Evolutionary conservation across 345 rosid species (phyloP), one percentile per base, ranked within the genome.

Genomic region (Eucalyptus marginata): DNA sequence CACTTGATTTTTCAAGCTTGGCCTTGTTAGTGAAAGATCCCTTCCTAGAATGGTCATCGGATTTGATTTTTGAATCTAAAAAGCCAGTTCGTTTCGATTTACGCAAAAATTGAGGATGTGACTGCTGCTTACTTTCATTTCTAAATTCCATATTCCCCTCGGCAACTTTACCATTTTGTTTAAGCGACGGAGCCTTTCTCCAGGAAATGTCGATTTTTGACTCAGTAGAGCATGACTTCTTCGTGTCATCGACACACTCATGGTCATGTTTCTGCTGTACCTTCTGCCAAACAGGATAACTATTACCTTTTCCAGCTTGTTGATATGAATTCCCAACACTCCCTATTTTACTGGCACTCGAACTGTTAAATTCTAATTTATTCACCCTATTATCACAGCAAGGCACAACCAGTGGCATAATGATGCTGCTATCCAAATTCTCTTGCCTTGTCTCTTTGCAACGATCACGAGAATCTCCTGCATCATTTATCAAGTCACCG

Each of bases 281-380:
- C 89, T 89, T 93, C 92, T 93, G 89, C 96, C 96, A 94, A 22
- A 94, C 92, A 81, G 94, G 89, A 90, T 91, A 90, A 86, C 44
- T 89, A 88, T 90, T 93, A 58, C 92, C 94, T 71, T 89, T 92
- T 79, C 93, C 93, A 12, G 87, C 87, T 87, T 79, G 89, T 54
- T 90, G 88, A 50, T 58, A 90, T 54, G 87, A 88, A 62, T 87
- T 90, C 59, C 91, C 92, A 44, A 86, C 83, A 85, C 25, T 87
- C 85, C 89, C 93, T 68, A 40, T 40, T 90, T 87, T 93, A 88
- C 59, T 81, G 89, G 50, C 88, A 66, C 86, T 86, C 24, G 90
- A 87, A 90, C 90, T 88, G 71, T 88, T 87, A 1, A 90, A 91
- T 54, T 90, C 89, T 76, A 87, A 80, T 91, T 90, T 92, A 40